A percentile compares a stretch with the other conserved stretches of the same genome.
These are phyloP conservation scores for Annulohypoxylon bovei DNA, from an alignment of 495 filamentous ascomycete species.

Conservation along the genomic window DNA sequence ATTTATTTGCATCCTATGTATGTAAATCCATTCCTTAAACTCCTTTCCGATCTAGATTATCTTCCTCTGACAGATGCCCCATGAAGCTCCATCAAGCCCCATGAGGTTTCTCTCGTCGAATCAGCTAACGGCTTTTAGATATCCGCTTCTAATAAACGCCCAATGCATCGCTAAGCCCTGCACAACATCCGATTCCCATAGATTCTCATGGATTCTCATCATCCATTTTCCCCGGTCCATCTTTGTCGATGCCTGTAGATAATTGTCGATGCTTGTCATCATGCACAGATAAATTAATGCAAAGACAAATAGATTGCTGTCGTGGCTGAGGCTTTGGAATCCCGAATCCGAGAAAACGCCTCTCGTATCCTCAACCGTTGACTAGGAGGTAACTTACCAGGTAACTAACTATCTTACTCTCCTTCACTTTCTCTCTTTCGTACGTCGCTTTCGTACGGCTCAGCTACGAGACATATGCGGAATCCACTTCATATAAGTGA, in stretches of 20 bases:
- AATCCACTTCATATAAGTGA: constrained; percentile 13
- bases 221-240: constrained; percentile 24
- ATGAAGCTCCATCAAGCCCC: background rate
- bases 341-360: background rate
- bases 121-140: constrained; percentile 25
- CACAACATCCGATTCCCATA: constrained; percentile 28
- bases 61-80: constrained; percentile 11
- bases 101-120: constrained; percentile 10
- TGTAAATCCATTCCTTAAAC: constrained; percentile 31
- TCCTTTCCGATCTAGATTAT: constrained; percentile 38
- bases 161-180: constrained; percentile 41
- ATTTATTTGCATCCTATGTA: constrained; percentile 20
- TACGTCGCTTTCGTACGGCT: constrained; percentile 14
- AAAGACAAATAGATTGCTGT: constrained; percentile 22
- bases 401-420: constrained; percentile 1
- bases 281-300: constrained; percentile 38
- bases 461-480: constrained; percentile 7
- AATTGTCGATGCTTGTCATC: constrained; percentile 9
- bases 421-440: background rate
- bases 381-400: constrained; percentile 2
- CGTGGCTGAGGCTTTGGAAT: constrained; percentile 18
- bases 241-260: background rate
- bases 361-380: constrained; percentile 41
- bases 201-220: constrained; percentile 20
- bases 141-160: constrained; percentile 28